Conservation (phyloP, 2,329 filamentous ascomycete species). For the Penicillium paneum region DNA sequence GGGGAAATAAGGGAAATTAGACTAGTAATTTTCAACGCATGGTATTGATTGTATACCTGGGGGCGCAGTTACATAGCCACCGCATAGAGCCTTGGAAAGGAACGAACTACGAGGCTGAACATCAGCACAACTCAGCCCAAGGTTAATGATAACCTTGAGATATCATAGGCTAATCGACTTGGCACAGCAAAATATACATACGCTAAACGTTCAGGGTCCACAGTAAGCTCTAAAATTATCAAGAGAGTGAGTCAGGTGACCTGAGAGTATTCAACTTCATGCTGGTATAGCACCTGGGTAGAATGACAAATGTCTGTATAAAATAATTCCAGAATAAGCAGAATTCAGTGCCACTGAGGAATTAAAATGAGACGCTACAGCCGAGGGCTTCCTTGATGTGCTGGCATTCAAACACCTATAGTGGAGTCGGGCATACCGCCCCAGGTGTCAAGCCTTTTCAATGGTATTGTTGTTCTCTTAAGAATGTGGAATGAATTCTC, state of each 20-base stretch:
- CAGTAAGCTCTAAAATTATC: neutral
- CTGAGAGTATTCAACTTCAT: neutral
- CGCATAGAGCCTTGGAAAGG: too few relatives aligned
- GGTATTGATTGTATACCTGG: neutral
- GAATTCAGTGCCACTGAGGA: neutral
- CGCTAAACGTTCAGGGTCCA: neutral
- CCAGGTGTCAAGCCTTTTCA: neutral
- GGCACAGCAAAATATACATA: neutral
- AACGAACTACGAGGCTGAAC: neutral
- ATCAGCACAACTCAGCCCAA: neutral
- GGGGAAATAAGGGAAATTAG: neutral
- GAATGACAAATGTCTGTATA: neutral
- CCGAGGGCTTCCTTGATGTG: neutral
- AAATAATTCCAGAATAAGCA: neutral
- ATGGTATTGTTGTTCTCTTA: neutral
- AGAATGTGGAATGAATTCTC: slow-evolving; percentile 18
- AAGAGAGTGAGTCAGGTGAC: neutral
- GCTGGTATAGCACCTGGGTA: too few relatives aligned
- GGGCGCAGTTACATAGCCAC: neutral
- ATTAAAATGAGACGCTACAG: neutral
- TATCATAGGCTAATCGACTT: neutral
- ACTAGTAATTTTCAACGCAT: neutral
- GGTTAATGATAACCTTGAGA: neutral
- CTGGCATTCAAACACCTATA: neutral
- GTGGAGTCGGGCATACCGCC: neutral